Evolutionary conservation across 2,329 filamentous ascomycete species (phyloP).

Genomic region (Botryotinia calthae): DNA sequence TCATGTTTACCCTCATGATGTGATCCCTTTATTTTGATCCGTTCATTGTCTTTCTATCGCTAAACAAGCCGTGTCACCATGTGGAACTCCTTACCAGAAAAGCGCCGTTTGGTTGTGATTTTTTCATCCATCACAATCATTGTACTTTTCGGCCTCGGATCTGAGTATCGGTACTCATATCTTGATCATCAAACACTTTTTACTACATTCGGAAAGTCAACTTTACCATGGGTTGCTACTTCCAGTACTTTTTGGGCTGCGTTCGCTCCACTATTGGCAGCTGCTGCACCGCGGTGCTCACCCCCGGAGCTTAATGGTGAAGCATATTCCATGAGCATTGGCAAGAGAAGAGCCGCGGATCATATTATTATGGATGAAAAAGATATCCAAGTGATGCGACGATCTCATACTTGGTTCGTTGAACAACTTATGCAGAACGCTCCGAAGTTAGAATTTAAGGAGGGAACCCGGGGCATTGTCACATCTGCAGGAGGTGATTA

Average conservation of each 20-base stretch:
- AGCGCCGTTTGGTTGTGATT: background rate
- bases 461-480: slow-evolving; percentile 42
- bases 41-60: background rate
- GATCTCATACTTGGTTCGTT: slow-evolving; percentile 20
- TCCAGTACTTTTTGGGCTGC: slow-evolving; percentile 25
- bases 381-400: slow-evolving; percentile 23
- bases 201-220: background rate
- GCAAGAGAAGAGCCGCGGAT: background rate
- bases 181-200: slow-evolving; percentile 1
- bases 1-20: background rate
- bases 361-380: slow-evolving; percentile 6
- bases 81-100: background rate
- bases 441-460: background rate
- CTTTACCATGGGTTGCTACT: background rate
- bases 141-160: background rate
- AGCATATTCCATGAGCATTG: slow-evolving; percentile 1
- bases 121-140: background rate
- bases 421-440: background rate
- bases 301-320: slow-evolving; percentile 20
- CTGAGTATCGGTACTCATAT: slow-evolving; percentile 7
- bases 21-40: background rate
- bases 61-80: background rate
- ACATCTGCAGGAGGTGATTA: slow-evolving; percentile 42
- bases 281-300: slow-evolving; percentile 25
- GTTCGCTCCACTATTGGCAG: slow-evolving; percentile 26